Conservation (phyloP, 805 yeast genomes). For the Cephaloascus fragrans region DNA sequence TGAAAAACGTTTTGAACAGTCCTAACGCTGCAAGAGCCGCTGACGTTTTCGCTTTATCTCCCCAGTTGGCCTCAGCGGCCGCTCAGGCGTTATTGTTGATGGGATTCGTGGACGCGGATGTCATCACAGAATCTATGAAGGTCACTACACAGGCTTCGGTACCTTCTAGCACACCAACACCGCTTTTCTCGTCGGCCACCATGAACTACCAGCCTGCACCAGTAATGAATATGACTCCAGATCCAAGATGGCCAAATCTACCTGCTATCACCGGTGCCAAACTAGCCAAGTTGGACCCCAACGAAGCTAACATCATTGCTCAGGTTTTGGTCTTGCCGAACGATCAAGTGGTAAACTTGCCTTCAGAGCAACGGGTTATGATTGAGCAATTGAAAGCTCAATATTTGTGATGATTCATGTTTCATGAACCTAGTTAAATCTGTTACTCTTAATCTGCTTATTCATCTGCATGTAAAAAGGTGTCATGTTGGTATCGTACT, state of each 20-base stretch:
- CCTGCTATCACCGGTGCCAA: conserved; percentile 40
- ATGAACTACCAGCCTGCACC: conserved; percentile 6
- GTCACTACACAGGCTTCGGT: conserved; percentile 4
- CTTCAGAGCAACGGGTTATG: conserved; percentile 44
- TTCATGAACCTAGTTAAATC: too few species aligned
- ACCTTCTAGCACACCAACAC: conserved; percentile 7
- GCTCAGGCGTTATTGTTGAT: conserved; percentile 67
- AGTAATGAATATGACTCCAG: conserved; percentile 8
- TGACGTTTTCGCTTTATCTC: conserved; percentile 41
- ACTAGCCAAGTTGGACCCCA: conserved; percentile 39
- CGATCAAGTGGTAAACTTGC: conserved; percentile 38
- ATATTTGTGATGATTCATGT: conserved; percentile 28
- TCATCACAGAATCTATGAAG: conserved; percentile 49
- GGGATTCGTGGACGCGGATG: conserved; percentile 66
- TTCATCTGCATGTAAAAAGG: too few species aligned
- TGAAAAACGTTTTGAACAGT: conserved; percentile 46
- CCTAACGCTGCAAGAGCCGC: conserved; percentile 42
- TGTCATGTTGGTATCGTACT: too few species aligned
- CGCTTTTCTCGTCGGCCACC: conserved; percentile 4
- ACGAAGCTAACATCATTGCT: conserved; percentile 48
- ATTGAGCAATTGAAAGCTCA: conserved; percentile 46
- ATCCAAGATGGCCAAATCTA: conserved; percentile 37
- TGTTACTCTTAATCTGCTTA: too few species aligned
- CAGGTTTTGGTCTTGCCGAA: conserved; percentile 42
- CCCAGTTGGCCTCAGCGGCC: conserved; percentile 53